Evolutionary conservation across 495 filamentous ascomycete genomes (phyloP), one percentile per base, ranked within the genome.

Genomic region (Pyrenula massariospora): DNA sequence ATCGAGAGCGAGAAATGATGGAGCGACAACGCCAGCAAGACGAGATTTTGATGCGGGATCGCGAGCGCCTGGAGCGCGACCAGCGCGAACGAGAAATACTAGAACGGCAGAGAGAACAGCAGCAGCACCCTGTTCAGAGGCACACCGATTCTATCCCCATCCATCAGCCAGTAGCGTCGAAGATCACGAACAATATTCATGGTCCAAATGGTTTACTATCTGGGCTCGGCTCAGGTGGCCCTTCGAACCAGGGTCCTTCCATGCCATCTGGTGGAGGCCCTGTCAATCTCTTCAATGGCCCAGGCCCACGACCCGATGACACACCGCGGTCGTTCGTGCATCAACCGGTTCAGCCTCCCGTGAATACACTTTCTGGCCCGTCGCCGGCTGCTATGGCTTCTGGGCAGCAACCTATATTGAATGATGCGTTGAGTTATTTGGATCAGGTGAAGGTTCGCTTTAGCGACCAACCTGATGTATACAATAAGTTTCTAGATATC

Each of bases 381-480:
- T 73, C 80, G 61, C 72, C 80, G 54, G 64, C 75, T 25, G 69
- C 73, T 62, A 80, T 79, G n/a, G 80, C 86, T 57, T 79, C 83
- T 25, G 91, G 89, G n/a, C 91, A 96, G 67, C 91, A 96, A 66
- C 91, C 91, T 15, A 96, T 96, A 59, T 70, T 96, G 24, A 96
- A 96, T 71, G 24, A 55, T 24, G 52, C 2, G 2, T 78, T 99
- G 12, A 96, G 89, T 68, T 99, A 99, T 67, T 79, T 99, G 36
- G 93, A 99, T 68, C 94, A 97, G 67, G 93, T 99, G 58, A 99
- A 99, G 71, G 92, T 96, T 51, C 91, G 95, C 61, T 99, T 99
- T 63, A 85, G 89, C 54, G 91, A 96, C 56, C 89, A 95, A 61
- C 92, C 93, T 10, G 94, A 99, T 68, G 93, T 99, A 1, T 99